Percentiles rank a stretch among this genome's conserved stretches.
Conservation (phyloP, 1,284 basidiomycete species). For the Cryptococcus sp. region DNA sequence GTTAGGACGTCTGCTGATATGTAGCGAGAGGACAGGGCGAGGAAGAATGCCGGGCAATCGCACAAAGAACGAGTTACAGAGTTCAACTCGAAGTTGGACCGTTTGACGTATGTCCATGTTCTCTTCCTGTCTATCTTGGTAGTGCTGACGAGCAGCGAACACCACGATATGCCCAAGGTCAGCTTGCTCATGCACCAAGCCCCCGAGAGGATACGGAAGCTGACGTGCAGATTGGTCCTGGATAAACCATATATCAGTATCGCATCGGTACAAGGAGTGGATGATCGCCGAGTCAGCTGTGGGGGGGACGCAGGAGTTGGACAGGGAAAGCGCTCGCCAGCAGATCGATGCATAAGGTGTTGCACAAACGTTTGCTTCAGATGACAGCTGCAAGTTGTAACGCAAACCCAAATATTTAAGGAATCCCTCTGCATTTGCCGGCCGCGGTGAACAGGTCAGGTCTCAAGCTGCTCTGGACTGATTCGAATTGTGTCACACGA, state of each 20-base stretch:
- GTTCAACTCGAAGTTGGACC: slow-evolving; percentile 83
- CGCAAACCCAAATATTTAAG: no score
- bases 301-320: no score
- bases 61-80: slow-evolving; percentile 94
- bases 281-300: no score
- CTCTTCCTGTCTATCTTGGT: neutral
- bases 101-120: slow-evolving; percentile 48
- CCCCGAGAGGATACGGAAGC: neutral
- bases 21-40: slow-evolving; percentile 75
- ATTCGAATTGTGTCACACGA: no score
- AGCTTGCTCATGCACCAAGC: slow-evolving; percentile 6
- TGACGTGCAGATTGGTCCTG: slow-evolving; percentile 18
- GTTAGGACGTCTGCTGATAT: neutral
- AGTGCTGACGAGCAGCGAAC: slow-evolving; percentile 27
- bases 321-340: no score
- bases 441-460: no score
- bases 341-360: no score
- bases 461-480: no score
- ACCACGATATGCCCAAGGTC: slow-evolving; percentile 44
- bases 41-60: slow-evolving; percentile 73
- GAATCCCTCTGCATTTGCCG: no score
- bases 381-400: no score
- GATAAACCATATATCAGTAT: slow-evolving; percentile 6
- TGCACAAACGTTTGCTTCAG: no score
- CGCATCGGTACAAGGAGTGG: no score